Conservation (phyloP, 1,284 basidiomycete genomes). For the Takashimella koratensis region DNA sequence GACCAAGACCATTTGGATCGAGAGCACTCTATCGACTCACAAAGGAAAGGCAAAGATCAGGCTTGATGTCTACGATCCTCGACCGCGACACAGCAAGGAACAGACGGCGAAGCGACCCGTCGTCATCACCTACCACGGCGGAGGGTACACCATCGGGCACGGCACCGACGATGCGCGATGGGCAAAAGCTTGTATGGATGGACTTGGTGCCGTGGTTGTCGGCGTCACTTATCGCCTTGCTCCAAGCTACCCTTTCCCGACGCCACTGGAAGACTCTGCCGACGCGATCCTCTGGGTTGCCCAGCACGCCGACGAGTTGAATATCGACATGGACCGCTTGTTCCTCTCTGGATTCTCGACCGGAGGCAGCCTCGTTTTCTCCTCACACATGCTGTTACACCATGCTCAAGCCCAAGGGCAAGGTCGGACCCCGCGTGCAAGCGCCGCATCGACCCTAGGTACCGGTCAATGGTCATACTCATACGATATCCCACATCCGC, state of each 20-base stretch:
- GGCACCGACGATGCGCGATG: conserved; percentile 24
- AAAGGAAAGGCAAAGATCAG: too few species aligned
- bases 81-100: too few species aligned
- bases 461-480: too few species aligned
- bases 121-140: too few species aligned
- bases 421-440: too few species aligned
- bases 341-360: conserved; percentile 26
- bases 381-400: conserved; percentile 13
- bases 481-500: conserved; percentile 1
- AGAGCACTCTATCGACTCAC: too few species aligned
- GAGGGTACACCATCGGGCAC: too few species aligned
- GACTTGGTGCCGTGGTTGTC: conserved; percentile 32
- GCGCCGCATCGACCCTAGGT: too few species aligned
- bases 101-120: too few species aligned
- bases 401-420: too few species aligned
- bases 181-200: conserved; percentile 10
- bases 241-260: conserved; percentile 51
- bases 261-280: conserved; percentile 46
- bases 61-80: too few species aligned
- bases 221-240: conserved; percentile 47
- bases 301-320: conserved; percentile 12
- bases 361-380: conserved; percentile 29
- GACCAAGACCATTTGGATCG: too few species aligned
- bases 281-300: conserved; percentile 30
- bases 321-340: conserved; percentile 20